Percentiles rank a stretch among this genome's conserved stretches.
These are phyloP conservation scores for Phytophthora pini DNA, from an alignment of 352 stramenopile species.

Conservation along the genomic window DNA sequence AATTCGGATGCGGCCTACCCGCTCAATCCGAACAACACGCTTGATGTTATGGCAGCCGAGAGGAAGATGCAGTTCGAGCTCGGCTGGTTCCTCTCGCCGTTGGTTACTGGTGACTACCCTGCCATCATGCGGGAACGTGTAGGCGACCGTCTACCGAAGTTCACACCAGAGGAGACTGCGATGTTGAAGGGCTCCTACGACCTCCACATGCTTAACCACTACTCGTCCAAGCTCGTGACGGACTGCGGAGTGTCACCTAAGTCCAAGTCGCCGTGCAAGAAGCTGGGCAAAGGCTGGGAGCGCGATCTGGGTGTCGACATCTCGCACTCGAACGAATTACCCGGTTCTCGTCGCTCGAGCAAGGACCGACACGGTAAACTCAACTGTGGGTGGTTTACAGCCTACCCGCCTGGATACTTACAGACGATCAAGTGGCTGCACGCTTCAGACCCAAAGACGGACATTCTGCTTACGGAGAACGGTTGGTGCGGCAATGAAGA, in stretches of 20 bases:
- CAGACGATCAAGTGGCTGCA: conserved; percentile 71
- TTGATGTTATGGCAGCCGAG: conserved; percentile 67
- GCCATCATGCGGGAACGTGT: conserved; percentile 85
- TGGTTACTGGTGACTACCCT: conserved; percentile 93
- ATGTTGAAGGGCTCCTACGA: conserved; percentile 87
- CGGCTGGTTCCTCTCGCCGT: conserved; percentile 92
- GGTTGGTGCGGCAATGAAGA: conserved; percentile 70
- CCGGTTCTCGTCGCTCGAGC: conserved; percentile 62
- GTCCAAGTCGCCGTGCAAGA: conserved; percentile 48
- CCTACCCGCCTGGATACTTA: conserved; percentile 63
- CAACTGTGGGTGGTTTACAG: conserved; percentile 58
- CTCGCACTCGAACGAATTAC: conserved; percentile 63
- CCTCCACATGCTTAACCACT: conserved; percentile 96
- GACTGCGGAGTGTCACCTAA: conserved; percentile 43
- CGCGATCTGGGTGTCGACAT: conserved; percentile 58
- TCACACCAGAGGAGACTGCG: conserved; percentile 78
- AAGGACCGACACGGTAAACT: conserved; percentile 44
- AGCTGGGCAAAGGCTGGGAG: conserved; percentile 53
- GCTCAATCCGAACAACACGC: conserved; percentile 61
- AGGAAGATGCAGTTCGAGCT: conserved; percentile 91
- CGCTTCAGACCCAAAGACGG: conserved; percentile 37
- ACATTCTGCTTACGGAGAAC: conserved; percentile 74
- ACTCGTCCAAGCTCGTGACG: conserved; percentile 73
- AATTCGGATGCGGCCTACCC: conserved; percentile 84
- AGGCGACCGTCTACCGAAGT: conserved; percentile 83